Evolutionary conservation across 805 yeast genomes (phyloP), one percentile per base, ranked within the genome.

Genomic region (Candida schatavii): DNA sequence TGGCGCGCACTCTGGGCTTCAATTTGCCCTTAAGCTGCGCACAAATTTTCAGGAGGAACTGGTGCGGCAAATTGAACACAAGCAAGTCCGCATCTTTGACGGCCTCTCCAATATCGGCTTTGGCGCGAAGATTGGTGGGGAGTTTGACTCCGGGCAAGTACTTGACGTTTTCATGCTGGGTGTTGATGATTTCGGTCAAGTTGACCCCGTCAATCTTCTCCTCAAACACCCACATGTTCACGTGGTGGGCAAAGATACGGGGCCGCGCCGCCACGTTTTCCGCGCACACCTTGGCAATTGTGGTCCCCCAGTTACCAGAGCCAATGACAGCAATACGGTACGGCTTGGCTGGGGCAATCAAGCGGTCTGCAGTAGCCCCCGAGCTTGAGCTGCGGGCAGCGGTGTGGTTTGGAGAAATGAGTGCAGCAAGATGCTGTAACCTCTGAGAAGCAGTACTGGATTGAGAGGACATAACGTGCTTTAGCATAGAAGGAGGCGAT

Each of bases 261-360:
- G 90, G 83, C 65, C 88, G 78, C 48, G 78, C 78, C 15, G 74
- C 74, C 33, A 90, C 74, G 64, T 89, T 90, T 66, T 93, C 98
- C 29, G 97, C 89, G 21, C 89, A 83, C 35, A 91, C 88, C 64
- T 93, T 91, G 48, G 98, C 97, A 42, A 93, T 89, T 15, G 98
- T 91, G 29, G 97, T 88, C 50, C 99, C 99, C 88, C 99, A 91
- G 69, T 91, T 91, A 61, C 98, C 99, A 23, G 97, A 89, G 32
- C 99, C 99, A 50, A 93, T 82, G 42, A 89, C 88, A 31, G 89
- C 52, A 17, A 70, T 57, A 48, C 56, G 64, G 54, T 70, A 68
- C 17, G 72, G 72, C 25, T 47, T 54, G 27, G 49, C 61, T 42
- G 41, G 35, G 10, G 35, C 35, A 11, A 31, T 20, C 15, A 22